These are phyloP conservation scores for Pseudisothecium myosuroides DNA, from an alignment of 225 moss, liverwort and hornwort species.

Conservation along the genomic window DNA sequence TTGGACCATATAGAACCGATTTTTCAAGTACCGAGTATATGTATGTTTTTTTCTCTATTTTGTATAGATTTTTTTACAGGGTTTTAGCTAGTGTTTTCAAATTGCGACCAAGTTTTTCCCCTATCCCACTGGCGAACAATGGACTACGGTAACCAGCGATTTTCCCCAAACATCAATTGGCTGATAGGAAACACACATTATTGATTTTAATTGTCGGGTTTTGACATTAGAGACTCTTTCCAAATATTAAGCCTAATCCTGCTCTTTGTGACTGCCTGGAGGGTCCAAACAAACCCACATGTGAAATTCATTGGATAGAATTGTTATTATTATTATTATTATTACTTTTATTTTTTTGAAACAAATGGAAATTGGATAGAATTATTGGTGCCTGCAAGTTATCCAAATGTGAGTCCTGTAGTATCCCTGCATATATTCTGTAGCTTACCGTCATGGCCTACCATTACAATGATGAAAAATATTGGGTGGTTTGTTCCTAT, in stretches of 20 bases:
- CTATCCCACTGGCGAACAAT: no score
- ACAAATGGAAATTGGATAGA: no score
- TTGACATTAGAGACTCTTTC: not conserved
- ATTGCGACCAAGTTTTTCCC: not conserved
- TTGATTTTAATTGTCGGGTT: not conserved
- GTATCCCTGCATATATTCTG: not conserved
- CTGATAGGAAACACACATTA: no score
- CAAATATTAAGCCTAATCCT: not conserved
- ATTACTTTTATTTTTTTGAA: no score
- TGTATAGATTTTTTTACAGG: no score
- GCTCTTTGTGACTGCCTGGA: not conserved
- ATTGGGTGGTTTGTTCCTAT: not conserved
- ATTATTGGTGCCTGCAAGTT: not conserved
- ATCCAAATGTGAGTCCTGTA: not conserved
- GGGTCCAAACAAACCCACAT: not conserved
- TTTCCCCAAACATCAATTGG: no score
- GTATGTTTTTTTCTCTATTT: not conserved
- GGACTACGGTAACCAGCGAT: no score
- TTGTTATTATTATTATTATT: no score
- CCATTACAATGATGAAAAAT: not conserved
- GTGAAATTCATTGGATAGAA: not conserved
- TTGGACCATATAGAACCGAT: no score
- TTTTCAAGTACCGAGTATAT: rapidly evolving
- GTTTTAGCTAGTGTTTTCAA: not conserved
- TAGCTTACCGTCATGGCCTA: not conserved